Base-by-base conservation (phyloP, 2,329 filamentous ascomycete species). In the Lasiodiplodia sp. region DNA sequence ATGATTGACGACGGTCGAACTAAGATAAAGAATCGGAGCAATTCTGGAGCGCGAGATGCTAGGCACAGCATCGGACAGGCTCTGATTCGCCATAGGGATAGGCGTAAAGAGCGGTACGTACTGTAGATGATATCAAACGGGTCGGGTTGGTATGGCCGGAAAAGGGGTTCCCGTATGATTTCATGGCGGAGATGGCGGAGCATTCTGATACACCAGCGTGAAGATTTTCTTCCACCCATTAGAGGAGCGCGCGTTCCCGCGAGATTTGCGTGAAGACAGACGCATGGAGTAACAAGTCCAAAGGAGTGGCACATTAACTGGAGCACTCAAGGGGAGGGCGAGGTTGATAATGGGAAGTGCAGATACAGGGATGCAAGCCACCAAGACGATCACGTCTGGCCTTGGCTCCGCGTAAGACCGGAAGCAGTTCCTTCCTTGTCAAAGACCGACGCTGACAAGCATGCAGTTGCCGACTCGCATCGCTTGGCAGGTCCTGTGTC, bases 81-180 rank as follows among this genome's bases (percentile, higher is more conserved):
- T 37, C n/a, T 52, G 44, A 52, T 64, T 52, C 47, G 60, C 31
- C 37, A 28, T 18, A 3, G 10, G 4, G n/a, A 11, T n/a, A 25
- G 21, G n/a, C n/a, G 12, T 10, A 52, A 38, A n/a, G 25, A 14
- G 44, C 3, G 4, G n/a, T 52, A n/a, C 31, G 23, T 38, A 25
- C 28, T n/a, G 47, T 38, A 25, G 10, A 49, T 38, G 47, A 14
- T 38, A 52, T 52, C 47, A 38, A 11, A 38, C 2, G 23, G 60
- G 31, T 38, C n/a, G 60, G 34, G 47, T 25, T 64, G 44, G 31
- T 52, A 38, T 52, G 60, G 28, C 47, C 60, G 60, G 60, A 64
- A 57, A 63, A 64, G 60, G 60, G 60, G 60, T 34, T 64, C 47
- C 60, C 47, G 60, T 52, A 52, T 64, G 44, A 64, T 64, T 51